Evolutionary conservation across 805 yeast species (phyloP), one percentile per base, ranked within the genome.

Genomic region (Kazachstania bromeliacearum): DNA sequence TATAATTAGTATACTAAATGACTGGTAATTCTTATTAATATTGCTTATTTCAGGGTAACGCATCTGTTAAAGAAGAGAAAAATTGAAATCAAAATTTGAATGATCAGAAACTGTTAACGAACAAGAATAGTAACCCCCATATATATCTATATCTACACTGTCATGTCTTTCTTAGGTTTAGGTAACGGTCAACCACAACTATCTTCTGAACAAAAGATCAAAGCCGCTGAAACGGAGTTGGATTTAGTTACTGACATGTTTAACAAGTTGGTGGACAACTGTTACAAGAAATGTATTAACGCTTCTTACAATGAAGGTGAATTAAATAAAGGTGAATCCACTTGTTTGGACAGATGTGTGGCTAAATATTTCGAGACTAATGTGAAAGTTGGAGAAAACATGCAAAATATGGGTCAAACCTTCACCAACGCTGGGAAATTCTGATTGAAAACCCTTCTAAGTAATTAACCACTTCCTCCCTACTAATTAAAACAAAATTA

Each of bases 231-330:
- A 66, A 84, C 95, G 39, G 98, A 89, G 64, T 73, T 89, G 48
- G 98, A 89, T 62, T 81, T 92, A 78, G 95, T 89, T 50, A 88
- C 96, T 27, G 95, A 92, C 50, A 87, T 89, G 96, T 89, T 89
- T 76, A 89, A 89, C 75, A 73, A 79, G 53, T 69, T 88, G 53
- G 94, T 87, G 17, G 88, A 80, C 53, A 80, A 85, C 49, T 88
- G 97, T 60, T 92, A 88, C 63, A 62, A 66, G 48, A 88, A 88
- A 66, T 88, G 97, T 67, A 81, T 87, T 57, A 70, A 60, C 36
- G 67, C 66, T 45, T 51, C 66, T 35, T 88, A 87, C 66, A 50
- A 62, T 35, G 88, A 84, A 36, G 80, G 85, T 38, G 87, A 78
- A 17, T 68, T 88, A 44, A 72, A 69, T 64, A 84, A 82, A 66